Base-by-base conservation (phyloP, 495 filamentous ascomycete species). In the Neurospora sp. region DNA sequence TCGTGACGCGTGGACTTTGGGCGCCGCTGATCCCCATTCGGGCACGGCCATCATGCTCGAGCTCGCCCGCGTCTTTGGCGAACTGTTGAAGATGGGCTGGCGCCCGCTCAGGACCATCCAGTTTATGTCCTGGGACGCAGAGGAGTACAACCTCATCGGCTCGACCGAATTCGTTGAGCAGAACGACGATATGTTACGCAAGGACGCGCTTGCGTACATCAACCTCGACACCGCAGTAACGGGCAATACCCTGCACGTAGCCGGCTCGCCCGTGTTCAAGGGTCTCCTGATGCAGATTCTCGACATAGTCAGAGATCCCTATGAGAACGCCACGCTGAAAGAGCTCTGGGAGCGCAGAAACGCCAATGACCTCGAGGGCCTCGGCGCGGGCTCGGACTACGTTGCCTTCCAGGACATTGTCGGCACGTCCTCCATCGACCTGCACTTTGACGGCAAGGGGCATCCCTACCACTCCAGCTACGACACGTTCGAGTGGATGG, bases 101-200 rank as follows among this genome's bases (percentile, higher is more conserved):
- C 87, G 92, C 31, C 96, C 96, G n/a, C 86, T 94, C 12, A 91
- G 96, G 27, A 95, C 93, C 18, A 96, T 99, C 77, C 91, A 94
- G 78, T 99, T 99, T 80, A 92, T 92, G 74, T 96, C 92, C 46
- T 99, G 96, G 96, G 96, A 99, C 79, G 96, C 86, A 39, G 91
- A 91, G 77, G 93, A 95, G 80, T 98, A 97, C 82, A 98, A 98
- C 80, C 81, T 95, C 41, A 94, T 98, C 72, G 96, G 96, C 16
- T 96, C 93, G 11, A 98, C 96, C 27, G 96, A 99, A 79, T 94
- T 93, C 76, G 95, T 98, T 44, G 96, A 99, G 83, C 93, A 96
- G 60, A 92, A 96, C 74, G 84, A 97, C 0, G 91, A 93, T 0
- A 88, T 87, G 84, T 87, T 98, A 10, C 90, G 89, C 41, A 86